Percentiles rank a stretch among this genome's conserved stretches.
Conservation (phyloP, 2,329 filamentous ascomycete genomes). For the Alternaria ventricosa region DNA sequence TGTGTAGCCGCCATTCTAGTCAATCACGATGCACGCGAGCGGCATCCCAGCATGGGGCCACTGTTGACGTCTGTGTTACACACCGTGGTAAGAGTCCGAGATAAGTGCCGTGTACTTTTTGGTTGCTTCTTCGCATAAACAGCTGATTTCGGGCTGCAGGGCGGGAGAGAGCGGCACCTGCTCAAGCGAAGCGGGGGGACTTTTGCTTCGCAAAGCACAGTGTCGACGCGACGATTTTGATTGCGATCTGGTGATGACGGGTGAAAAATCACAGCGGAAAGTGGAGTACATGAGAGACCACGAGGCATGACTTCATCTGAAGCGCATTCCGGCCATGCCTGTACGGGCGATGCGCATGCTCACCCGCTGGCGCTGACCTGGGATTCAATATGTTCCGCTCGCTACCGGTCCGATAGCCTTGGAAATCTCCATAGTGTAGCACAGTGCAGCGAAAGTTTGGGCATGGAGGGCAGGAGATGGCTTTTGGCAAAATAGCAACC, state of each 20-base stretch:
- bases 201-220: conserved; percentile 6
- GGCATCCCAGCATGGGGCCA: conserved; percentile 6
- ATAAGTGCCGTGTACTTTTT: conserved; percentile 19
- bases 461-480: background rate
- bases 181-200: conserved; percentile 9
- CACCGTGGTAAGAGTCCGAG: conserved; percentile 13
- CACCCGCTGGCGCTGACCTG: conserved; percentile 19
- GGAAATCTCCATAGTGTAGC: conserved; percentile 3
- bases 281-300: conserved; percentile 20
- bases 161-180: conserved; percentile 2
- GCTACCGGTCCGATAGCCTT: conserved; percentile 31
- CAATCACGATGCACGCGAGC: conserved; percentile 19
- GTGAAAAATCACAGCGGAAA: background rate
- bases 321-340: conserved; percentile 21
- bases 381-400: conserved; percentile 27
- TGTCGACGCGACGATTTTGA: conserved; percentile 9
- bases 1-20: conserved; percentile 23
- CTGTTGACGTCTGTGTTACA: conserved; percentile 19
- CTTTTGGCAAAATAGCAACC: conserved; percentile 23
- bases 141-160: conserved; percentile 22
- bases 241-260: conserved; percentile 22
- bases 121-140: conserved; percentile 16
- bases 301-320: conserved; percentile 31
- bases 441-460: conserved; percentile 4
- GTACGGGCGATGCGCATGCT: conserved; percentile 32